Evolutionary conservation across 2,329 filamentous ascomycete species (phyloP), one percentile per base, ranked within the genome.

Genomic region (Colletotrichum noveboracense): DNA sequence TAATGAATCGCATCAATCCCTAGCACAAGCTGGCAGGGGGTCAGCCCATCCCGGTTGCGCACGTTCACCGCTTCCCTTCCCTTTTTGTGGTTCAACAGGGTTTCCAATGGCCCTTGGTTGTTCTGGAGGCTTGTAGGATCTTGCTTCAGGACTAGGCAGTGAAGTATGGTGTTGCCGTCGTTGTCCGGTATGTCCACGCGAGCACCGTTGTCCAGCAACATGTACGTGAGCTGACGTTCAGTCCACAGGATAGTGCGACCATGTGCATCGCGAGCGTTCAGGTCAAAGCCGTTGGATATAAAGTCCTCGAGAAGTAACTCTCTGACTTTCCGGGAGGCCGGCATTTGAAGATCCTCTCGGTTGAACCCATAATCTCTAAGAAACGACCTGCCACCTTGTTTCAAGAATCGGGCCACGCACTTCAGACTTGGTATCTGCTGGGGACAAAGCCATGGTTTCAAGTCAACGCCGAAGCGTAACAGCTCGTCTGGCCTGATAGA

Each of bases 381-480:
- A 28, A 61, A 30, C 6, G 60, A 64, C 32, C 1, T 34, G 18
- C 60, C n/a, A 0, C 60, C 60, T n/a, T 24, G 60, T 2, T 9
- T 64, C 30, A 64, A 0, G n/a, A 64, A 64, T 0, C 30, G 30
- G 21, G 32, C 12, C 18, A 64, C 60, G 4, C 32, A 32, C n/a
- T 2, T n/a, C n/a, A 64, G 21, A 32, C 60, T 64, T 6, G 10
- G 21, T 6, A 6, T 5, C 30, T 32, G 0, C 21, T 64, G 60
- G 9, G 60, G n/a, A 0, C 60, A 24, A 21, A 26, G 12, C 60
- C 60, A 64, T 24, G 0, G 3, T 14, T 34, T 61, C n/a, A 64
- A 36, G 18, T 24, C 30, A 0, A 64, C 6, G 1, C 60, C 60
- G 4, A 0, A n/a, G 18, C 13, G 3, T 7, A 38, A 2, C n/a